Conservation (phyloP, 345 rosid species). For the Salix viminalis region DNA sequence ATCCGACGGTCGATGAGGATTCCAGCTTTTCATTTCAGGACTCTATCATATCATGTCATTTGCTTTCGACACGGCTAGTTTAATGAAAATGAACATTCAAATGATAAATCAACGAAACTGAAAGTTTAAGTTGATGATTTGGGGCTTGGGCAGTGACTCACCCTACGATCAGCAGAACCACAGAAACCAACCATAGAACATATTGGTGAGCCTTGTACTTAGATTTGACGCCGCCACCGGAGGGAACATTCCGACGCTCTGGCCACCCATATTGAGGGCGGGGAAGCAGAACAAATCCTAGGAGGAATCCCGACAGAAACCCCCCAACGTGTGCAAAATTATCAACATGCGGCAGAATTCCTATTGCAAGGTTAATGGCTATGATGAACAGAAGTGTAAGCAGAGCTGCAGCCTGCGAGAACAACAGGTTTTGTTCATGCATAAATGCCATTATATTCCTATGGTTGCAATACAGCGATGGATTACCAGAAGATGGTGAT, state of each 20-base stretch:
- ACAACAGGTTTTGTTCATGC: background rate
- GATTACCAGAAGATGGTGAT: background rate
- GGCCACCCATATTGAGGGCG: conserved; percentile 24
- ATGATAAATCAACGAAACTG: background rate
- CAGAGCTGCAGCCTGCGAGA: conserved; percentile 21
- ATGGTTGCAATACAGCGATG: background rate
- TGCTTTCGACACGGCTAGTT: no score
- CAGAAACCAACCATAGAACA: conserved; percentile 15
- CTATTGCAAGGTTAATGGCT: conserved; percentile 27
- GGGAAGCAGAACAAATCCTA: conserved; percentile 21
- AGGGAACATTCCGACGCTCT: conserved; percentile 7
- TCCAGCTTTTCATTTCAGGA: background rate
- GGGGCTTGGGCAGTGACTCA: conserved; percentile 3
- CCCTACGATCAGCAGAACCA: conserved; percentile 22
- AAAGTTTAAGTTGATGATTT: background rate
- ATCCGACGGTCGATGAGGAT: background rate
- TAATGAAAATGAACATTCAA: background rate
- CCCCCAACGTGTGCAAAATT: conserved; percentile 29
- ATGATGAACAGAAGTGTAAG: conserved; percentile 23
- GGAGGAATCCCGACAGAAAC: conserved; percentile 24
- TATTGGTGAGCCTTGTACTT: conserved; percentile 25
- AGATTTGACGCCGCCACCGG: conserved; percentile 8
- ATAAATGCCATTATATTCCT: background rate
- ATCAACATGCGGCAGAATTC: conserved; percentile 31
- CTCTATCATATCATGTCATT: background rate